Base-by-base conservation (phyloP, 148 eudicot species). In the Polygonum aviculare region DNA sequence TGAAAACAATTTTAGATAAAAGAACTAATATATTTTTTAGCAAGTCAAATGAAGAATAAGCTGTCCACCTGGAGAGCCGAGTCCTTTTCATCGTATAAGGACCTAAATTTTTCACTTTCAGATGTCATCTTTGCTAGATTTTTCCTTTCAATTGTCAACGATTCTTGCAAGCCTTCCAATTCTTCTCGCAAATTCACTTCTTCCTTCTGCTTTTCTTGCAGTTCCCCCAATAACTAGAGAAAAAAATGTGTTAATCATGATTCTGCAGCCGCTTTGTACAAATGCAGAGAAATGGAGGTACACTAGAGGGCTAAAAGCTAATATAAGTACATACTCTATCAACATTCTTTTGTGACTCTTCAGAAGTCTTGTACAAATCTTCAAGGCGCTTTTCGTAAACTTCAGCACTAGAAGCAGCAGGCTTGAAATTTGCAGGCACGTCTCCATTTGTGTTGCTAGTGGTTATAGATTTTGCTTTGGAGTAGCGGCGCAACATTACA, bases 401-500 rank as follows among this genome's bases (percentile, higher is more conserved):
- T 79, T 92, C 97, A 51, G 79, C 70, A 69, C 60, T 73, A 1
- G 39, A 62, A 45, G 84, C 80, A 71, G 84, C 67, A 79, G 91
- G 87, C 83, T 83, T 91, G 22, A 76, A 75, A 80, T 79, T 87
- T 83, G 70, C 86, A n/a, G 88, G 22, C 79, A 81, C 26, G 55
- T 86, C 94, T 73, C 91, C 96, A 84, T 87, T 90, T 75, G 79
- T 52, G 62, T 87, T 77, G 77, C 84, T 88, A 84, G 77, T 86
- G 73, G 94, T 83, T 82, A 84, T 77, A 78, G 98, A 85, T 60
- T 90, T 91, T 78, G 97, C 98, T 84, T 96, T 96, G 19, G 98
- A 93, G 86, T 96, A 96, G 67, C 98, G 98, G 21, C 99, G 99
- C 73, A 96, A 81, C 99, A 96, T 96, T 10, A 96, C 99, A 81